Base-by-base conservation (phyloP, 257 asterid species). In the Anisodus tanguticus region DNA sequence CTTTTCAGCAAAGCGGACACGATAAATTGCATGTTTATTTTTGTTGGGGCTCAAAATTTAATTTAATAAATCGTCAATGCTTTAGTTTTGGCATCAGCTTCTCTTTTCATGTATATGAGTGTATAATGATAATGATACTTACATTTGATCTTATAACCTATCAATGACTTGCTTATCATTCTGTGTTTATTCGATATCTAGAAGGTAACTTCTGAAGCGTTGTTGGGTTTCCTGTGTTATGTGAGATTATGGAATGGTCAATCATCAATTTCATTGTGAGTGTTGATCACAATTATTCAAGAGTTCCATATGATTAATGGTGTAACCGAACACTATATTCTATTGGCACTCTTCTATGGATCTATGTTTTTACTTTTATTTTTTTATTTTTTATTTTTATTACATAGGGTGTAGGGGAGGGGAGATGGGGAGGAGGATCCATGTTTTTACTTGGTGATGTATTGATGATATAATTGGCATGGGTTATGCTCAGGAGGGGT, bases 391-490 rank as follows among this genome's bases (percentile, higher is more conserved):
- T 31, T 31, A 31, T 31, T 31, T 31, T 31, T 31, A 31, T 31
- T 31, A 31, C 35, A 31, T 1, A 31, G 35, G 1, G 35, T 1
- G 35, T 31, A 31, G 1, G 35, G 35, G 35, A 31, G 35, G 35
- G 35, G 35, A 31, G 1, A 31, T 31, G 35, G 35, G 35, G 35
- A 31, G 35, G 35, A 1, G 51, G 53, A 19, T 68, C 26, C 12
- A 39, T 68, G 53, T 16, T 15, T 68, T 66, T 68, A 68, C 26
- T 39, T 68, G 53, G 5, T 68, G 77, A 39, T 39, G 53, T 68
- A 39, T 54, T 68, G 77, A 68, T 67, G 77, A 68, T 67, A 67
- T 67, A 67, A 13, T 68, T 68, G 17, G 76, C 76, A 68, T 37
- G 51, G 49, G 51, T 9, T 37, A 51, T 37, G 76, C 76, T 68